Percentiles rank a stretch among this genome's conserved stretches.
These are phyloP conservation scores for Rhytidiadelphus loreus DNA, from an alignment of 225 moss, liverwort and hornwort genomes.

Conservation along the genomic window DNA sequence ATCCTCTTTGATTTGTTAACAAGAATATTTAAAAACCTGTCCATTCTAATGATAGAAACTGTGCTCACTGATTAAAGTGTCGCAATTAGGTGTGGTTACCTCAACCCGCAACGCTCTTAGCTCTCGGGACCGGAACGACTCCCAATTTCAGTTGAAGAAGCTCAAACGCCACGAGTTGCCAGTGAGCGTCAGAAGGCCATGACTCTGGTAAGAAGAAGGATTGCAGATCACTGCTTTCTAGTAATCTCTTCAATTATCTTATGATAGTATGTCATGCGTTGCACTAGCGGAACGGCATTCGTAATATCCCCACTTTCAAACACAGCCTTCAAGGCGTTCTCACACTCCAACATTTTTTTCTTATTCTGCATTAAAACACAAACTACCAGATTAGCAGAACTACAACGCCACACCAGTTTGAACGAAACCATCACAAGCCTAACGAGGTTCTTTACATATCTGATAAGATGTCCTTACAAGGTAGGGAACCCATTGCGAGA, in stretches of 20 bases:
- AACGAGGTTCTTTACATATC: neutral
- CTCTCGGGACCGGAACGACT: neutral
- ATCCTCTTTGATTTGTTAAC: neutral
- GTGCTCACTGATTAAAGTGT: neutral
- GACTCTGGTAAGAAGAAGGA: neutral
- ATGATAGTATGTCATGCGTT: conserved; percentile 62
- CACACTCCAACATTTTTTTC: conserved; percentile 44
- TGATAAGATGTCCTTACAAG: neutral
- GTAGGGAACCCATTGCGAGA: neutral
- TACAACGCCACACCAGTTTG: neutral
- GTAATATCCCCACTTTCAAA: conserved; percentile 35
- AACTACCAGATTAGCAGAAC: neutral
- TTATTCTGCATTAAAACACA: conserved; percentile 47
- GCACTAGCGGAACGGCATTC: conserved; percentile 47
- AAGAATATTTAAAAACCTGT: neutral
- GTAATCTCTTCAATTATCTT: conserved; percentile 73
- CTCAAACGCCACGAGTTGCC: neutral
- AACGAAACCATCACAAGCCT: neutral
- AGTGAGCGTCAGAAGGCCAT: neutral
- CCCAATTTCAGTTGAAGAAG: neutral
- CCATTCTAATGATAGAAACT: neutral
- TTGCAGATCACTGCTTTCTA: conserved; percentile 19
- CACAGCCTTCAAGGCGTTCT: conserved; percentile 33
- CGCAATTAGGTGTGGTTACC: neutral
- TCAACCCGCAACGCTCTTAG: neutral